Conservation (phyloP, 2,329 filamentous ascomycete species). For the Pseudogymnoascus sp. region DNA sequence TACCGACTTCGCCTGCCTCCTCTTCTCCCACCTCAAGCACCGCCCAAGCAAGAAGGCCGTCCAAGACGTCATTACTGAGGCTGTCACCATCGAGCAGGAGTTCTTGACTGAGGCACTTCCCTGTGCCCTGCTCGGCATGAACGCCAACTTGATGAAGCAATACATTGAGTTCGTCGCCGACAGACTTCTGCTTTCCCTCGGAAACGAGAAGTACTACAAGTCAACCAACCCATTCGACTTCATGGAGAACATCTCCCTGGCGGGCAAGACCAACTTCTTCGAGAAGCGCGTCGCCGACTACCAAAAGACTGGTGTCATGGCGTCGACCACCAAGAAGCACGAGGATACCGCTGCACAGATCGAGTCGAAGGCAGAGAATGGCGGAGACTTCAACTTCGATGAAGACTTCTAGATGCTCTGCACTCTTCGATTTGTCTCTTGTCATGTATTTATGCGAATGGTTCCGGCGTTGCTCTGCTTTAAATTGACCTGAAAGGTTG, state of each 20-base stretch:
- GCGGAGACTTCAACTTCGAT: slow-evolving; percentile 84
- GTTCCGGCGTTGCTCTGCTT: slow-evolving; percentile 8
- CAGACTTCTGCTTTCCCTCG: slow-evolving; percentile 83
- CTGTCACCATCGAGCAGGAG: slow-evolving; percentile 91
- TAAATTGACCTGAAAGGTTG: slow-evolving; percentile 9
- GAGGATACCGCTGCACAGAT: slow-evolving; percentile 39
- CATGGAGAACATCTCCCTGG: slow-evolving; percentile 99
- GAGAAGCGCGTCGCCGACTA: slow-evolving; percentile 99
- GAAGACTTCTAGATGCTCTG: slow-evolving; percentile 75
- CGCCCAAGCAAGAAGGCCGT: slow-evolving; percentile 77
- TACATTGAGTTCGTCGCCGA: slow-evolving; percentile 99
- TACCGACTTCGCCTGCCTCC: slow-evolving; percentile 95
- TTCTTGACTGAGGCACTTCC: slow-evolving; percentile 95
- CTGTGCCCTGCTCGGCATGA: slow-evolving; percentile 92
- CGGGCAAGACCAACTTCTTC: slow-evolving; percentile 99
- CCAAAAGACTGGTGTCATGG: slow-evolving; percentile 99
- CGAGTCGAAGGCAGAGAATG: slow-evolving; percentile 49
- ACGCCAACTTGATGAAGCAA: slow-evolving; percentile 94
- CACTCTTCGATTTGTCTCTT: slow-evolving; percentile 8
- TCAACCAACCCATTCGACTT: slow-evolving; percentile 97
- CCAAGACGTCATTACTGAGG: slow-evolving; percentile 84
- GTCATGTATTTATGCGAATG: slow-evolving; percentile 6
- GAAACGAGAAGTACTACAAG: slow-evolving; percentile 91
- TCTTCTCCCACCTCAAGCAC: slow-evolving; percentile 95
- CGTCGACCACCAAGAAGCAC: slow-evolving; percentile 71